phyloP scores from a whole-genome alignment of 2,329 filamentous ascomycete genomes.

The Ustilaginoidea virens region DNA sequence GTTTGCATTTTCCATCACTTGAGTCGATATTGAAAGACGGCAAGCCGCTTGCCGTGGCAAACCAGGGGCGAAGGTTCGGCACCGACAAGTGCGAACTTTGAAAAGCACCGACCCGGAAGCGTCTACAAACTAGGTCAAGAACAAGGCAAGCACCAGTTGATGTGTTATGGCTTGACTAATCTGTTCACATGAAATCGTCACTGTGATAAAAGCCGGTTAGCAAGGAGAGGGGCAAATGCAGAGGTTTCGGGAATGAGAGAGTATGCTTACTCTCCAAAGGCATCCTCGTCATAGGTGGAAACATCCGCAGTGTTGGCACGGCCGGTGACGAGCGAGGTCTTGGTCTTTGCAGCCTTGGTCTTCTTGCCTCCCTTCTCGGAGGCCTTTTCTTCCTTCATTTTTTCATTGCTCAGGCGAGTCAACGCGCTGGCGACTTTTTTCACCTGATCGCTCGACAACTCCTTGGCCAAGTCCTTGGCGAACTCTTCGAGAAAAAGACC shows the following conservation, averaged over 20 bases:
- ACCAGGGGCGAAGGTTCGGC: too few relatives aligned
- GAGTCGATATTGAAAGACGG: too few relatives aligned
- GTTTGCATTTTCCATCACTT: too few relatives aligned
- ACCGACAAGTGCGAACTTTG: too few relatives aligned
- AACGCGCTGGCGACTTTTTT: slow-evolving; percentile 85
- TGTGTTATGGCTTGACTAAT: not conserved
- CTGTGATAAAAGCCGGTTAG: slow-evolving; percentile 21
- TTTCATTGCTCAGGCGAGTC: slow-evolving; percentile 90
- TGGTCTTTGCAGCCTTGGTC: slow-evolving; percentile 90
- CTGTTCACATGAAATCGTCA: slow-evolving; percentile 57
- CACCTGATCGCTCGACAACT: slow-evolving; percentile 81
- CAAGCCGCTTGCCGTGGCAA: too few relatives aligned
- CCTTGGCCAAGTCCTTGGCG: slow-evolving; percentile 70
- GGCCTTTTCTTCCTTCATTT: slow-evolving; percentile 96
- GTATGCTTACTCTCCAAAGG: slow-evolving; percentile 63
- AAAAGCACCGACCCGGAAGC: too few relatives aligned
- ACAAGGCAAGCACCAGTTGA: not conserved
- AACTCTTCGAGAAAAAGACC: slow-evolving; percentile 83
- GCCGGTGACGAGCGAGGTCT: slow-evolving; percentile 61
- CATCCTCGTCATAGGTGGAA: slow-evolving; percentile 64
- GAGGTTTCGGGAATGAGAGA: not conserved
- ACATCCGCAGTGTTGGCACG: slow-evolving; percentile 51
- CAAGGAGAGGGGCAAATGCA: not conserved
- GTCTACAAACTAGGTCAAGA: too few relatives aligned
- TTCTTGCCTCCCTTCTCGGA: slow-evolving; percentile 93